These are phyloP conservation scores for Clarireedia hainanense DNA, from an alignment of 2,329 filamentous ascomycete species.

Conservation along the genomic window DNA sequence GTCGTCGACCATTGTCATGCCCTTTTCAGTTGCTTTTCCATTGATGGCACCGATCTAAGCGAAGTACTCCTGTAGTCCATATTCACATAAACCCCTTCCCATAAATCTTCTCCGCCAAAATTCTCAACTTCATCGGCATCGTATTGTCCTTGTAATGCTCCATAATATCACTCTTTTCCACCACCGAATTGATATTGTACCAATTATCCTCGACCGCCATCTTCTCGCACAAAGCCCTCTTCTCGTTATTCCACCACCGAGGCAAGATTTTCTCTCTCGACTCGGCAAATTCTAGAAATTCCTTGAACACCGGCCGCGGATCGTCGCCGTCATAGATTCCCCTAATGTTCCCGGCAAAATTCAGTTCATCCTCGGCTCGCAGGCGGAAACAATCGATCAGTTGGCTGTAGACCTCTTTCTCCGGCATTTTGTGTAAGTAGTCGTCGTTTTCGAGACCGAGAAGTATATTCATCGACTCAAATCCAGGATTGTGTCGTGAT, in stretches of 20 bases:
- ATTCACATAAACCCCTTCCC: slow-evolving; percentile 2
- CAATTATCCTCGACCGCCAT: slow-evolving; percentile 3
- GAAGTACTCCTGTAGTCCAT: too few species aligned
- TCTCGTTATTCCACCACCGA: slow-evolving; percentile 11
- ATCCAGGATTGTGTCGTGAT: background rate
- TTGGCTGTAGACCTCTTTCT: slow-evolving; percentile 9
- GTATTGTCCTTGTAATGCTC: slow-evolving; percentile 12
- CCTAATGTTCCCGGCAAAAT: slow-evolving; percentile 1
- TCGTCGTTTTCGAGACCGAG: slow-evolving; percentile 5
- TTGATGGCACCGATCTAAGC: too few species aligned
- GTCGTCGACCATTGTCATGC: too few species aligned
- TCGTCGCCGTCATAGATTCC: slow-evolving; percentile 10
- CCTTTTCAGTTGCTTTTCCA: too few species aligned
- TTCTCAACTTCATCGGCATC: slow-evolving; percentile 16
- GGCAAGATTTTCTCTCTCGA: slow-evolving; percentile 9
- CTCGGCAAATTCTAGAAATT: slow-evolving; percentile 15
- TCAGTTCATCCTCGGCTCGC: slow-evolving; percentile 14
- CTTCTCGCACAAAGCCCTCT: slow-evolving; percentile 12
- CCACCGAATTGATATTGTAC: slow-evolving; percentile 8
- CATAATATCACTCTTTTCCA: slow-evolving; percentile 16
- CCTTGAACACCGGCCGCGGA: slow-evolving; percentile 10
- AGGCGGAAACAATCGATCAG: slow-evolving; percentile 17
- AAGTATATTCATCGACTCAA: background rate
- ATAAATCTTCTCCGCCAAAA: slow-evolving; percentile 16
- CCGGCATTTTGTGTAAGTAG: slow-evolving; percentile 8